Conservation (phyloP, 1,139 yeast genomes). For the Geotrichum bryndzae region DNA sequence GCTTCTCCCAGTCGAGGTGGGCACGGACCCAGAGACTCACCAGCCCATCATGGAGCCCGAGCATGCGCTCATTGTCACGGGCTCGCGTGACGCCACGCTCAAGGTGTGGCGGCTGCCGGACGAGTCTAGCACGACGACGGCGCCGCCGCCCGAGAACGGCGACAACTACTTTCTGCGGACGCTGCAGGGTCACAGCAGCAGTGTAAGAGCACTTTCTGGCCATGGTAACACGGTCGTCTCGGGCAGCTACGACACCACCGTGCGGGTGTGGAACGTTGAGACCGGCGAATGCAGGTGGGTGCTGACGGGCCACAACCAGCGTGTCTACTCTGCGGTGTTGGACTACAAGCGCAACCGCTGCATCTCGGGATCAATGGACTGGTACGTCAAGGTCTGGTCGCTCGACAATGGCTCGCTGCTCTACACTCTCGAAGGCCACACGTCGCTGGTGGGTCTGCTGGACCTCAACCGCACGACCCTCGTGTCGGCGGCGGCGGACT, state of each 20-base stretch:
- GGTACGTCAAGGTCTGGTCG: constrained; percentile 87
- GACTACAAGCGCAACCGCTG: constrained; percentile 73
- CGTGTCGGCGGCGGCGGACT: constrained; percentile 97
- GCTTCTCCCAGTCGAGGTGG: constrained; percentile 49
- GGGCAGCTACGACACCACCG: constrained; percentile 87
- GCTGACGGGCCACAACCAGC: constrained; percentile 75
- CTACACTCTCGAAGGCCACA: constrained; percentile 72
- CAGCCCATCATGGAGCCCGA: constrained; percentile 58
- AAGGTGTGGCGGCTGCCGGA: constrained; percentile 82
- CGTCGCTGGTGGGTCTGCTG: constrained; percentile 80
- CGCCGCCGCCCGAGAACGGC: constrained; percentile 13
- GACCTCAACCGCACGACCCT: constrained; percentile 70
- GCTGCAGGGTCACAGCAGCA: constrained; percentile 75
- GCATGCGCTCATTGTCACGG: constrained; percentile 65
- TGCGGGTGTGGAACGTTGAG: constrained; percentile 44
- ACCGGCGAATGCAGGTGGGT: constrained; percentile 60
- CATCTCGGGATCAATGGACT: constrained; percentile 89
- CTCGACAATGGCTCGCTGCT: constrained; percentile 65
- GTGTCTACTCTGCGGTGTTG: constrained; percentile 80
- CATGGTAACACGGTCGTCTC: constrained; percentile 77
- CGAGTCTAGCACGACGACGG: constrained; percentile 21
- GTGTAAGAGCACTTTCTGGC: constrained; percentile 86
- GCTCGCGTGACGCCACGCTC: constrained; percentile 84
- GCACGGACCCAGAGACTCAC: constrained; percentile 38
- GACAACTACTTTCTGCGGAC: constrained; percentile 67